Evolutionary conservation across 1,139 yeast genomes (phyloP).

Genomic region (Candida dubliniensis): DNA sequence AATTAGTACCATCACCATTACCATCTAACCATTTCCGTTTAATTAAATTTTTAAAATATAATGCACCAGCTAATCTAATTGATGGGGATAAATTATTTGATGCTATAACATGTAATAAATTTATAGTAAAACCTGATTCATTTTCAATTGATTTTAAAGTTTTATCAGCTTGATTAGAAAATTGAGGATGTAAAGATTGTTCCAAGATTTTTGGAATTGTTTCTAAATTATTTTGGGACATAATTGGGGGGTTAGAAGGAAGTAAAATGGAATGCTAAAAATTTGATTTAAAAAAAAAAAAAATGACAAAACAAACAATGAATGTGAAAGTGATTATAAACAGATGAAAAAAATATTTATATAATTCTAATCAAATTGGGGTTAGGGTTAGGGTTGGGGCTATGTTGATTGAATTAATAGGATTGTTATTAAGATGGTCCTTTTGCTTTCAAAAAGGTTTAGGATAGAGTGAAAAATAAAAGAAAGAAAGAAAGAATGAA

Average conservation of each 20-base stretch:
- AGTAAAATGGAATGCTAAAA: too few species aligned
- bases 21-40: constrained; percentile 88
- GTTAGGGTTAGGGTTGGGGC: too few species aligned
- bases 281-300: background rate
- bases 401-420: too few species aligned
- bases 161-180: constrained; percentile 62
- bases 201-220: constrained; percentile 48
- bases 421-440: too few species aligned
- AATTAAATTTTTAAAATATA: constrained; percentile 86
- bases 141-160: constrained; percentile 61
- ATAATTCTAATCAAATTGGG: background rate
- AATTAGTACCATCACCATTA: constrained; percentile 75
- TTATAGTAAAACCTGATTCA: constrained; percentile 71
- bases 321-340: background rate
- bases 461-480: too few species aligned
- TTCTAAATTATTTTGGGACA: constrained; percentile 33
- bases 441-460: too few species aligned
- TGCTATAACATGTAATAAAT: constrained; percentile 77
- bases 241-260: background rate
- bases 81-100: constrained; percentile 52
- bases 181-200: constrained; percentile 49
- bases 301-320: background rate
- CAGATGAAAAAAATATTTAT: background rate
- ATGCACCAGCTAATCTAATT: constrained; percentile 82
- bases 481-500: background rate